These are phyloP conservation scores for Nemania abortiva DNA, from an alignment of 2,329 filamentous ascomycete species.

Conservation along the genomic window DNA sequence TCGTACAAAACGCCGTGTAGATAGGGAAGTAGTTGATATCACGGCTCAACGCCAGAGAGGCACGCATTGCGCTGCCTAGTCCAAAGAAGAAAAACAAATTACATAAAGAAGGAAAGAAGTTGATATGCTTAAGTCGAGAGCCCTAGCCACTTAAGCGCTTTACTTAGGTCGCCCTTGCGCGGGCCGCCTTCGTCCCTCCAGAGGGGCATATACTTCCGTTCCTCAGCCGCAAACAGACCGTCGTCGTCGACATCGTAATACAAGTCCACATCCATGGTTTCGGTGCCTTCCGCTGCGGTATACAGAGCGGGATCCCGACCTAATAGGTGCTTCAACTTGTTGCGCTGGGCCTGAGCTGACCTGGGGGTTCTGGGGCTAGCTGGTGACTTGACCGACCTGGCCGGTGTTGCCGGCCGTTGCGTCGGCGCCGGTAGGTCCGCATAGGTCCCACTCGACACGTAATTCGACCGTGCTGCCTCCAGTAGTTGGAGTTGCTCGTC, in stretches of 20 bases:
- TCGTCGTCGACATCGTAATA: slow-evolving; percentile 53
- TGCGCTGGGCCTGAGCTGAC: slow-evolving; percentile 50
- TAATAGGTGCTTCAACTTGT: slow-evolving; percentile 48
- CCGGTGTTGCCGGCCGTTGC: slow-evolving; percentile 48
- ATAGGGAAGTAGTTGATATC: background rate
- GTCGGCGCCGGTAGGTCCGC: slow-evolving; percentile 23
- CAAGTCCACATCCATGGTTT: slow-evolving; percentile 26
- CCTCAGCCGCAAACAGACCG: slow-evolving; percentile 60
- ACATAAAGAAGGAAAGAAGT: background rate
- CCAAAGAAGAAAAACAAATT: background rate
- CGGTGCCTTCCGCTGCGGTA: background rate
- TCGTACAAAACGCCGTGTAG: background rate
- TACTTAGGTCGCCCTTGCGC: slow-evolving; percentile 60
- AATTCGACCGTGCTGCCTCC: slow-evolving; percentile 13
- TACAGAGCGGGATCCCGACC: slow-evolving; percentile 37
- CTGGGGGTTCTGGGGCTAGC: slow-evolving; percentile 42
- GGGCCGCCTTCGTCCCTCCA: slow-evolving; percentile 49
- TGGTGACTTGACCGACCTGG: slow-evolving; percentile 19
- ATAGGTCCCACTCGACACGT: slow-evolving; percentile 37
- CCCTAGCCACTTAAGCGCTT: slow-evolving; percentile 67
- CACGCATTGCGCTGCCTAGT: background rate
- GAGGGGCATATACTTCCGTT: slow-evolving; percentile 66
- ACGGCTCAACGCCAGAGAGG: background rate
- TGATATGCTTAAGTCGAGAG: slow-evolving; percentile 47
- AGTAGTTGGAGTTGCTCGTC: slow-evolving; percentile 13